Evolutionary conservation across 495 filamentous ascomycete genomes (phyloP), one percentile per base, ranked within the genome.

Genomic region (Talaromyces wortmannii): DNA sequence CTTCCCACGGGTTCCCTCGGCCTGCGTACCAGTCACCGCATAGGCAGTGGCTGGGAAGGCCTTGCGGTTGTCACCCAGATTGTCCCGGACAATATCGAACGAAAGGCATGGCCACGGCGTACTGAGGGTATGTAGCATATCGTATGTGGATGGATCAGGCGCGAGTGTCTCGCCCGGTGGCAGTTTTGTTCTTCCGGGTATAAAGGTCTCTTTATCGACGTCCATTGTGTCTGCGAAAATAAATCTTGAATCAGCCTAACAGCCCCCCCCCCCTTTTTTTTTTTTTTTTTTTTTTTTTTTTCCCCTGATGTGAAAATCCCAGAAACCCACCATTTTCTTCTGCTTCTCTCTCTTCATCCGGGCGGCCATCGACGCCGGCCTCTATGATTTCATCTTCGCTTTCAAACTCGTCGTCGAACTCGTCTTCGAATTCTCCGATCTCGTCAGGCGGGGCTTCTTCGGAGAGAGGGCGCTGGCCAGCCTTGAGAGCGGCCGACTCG

Each of bases 31-130:
- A 11, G 90, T 82, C 30, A 96, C 91, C 2, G 95, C 88, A 64
- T 97, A 98, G 63, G 96, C 84, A 11, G 91, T 96, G 29, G 89
- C 90, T 52, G 94, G 94, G 70, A 90, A 98, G 2, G 84, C 85
- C 63, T 87, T 92, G 57, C 94, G 84, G 68, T 91, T 87, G 63
- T 95, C 89, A 36, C 94, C 94, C 17, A 98, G 76, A n/a, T 78
- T 73, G 71, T 98, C 94, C 64, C 78, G 86, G 31, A 98, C 70
- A 59, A 97, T 90, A 63, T 97, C 92, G 68, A 96, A 95, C 10
- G 92, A 96, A 7, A 98, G 82, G 61, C 94, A 98, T 5, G 94
- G 94, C 94, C 94, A 98, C 0, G 90, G 88, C 13, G 91, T 86
- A 68, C 86, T 92, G 45, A 97, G 78, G 45, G 84, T 88, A 75